Base-by-base conservation (phyloP, 805 yeast genomes). In the Pichia exigua region DNA sequence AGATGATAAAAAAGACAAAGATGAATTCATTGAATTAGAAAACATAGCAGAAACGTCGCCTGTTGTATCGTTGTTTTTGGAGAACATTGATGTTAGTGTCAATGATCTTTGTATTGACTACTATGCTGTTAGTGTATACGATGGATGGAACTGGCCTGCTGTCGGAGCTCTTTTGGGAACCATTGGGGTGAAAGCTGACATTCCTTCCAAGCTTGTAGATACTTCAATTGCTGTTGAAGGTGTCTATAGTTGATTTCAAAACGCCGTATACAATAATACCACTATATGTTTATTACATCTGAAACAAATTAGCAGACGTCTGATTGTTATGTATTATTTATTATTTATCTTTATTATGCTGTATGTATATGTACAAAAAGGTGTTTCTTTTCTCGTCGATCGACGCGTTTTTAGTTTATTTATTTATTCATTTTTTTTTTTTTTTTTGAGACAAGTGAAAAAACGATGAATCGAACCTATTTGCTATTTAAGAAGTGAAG, bases 61-160 rank as follows among this genome's bases (percentile, higher is more conserved):
- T 17, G n/a, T 35, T 35, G 39, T 35, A 20, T 35, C 39, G 39
- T 46, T 22, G 47, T 5, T 32, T 39, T 13, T 44, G 45, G 15
- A 47, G 21, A 24, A 22, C 6, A 3, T 42, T 4, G 45, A 28
- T n/a, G 10, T n/a, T 15, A 28, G 39, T 35, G 39, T 35, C 7
- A 28, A 27, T 17, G 50, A 42, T 20, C 20, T 42, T 2, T n/a
- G 28, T 18, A 41, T 47, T 7, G 54, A 54, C 20, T 49, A 46
- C 22, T 48, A 46, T 20, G 30, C 54, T 2, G 57, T 54, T 13
- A 40, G 47, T 24, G 57, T 54, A 5, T 54, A 54, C 42, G 57
- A 54, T 15, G 57, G 57, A 1, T 50, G 51, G 28, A 54, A 54
- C 38, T 48, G 22, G 17, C 43, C 28, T 17, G 52, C 54, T 7